Evolutionary conservation across 768 basidiomycete species (phyloP).

Genomic region (Mycena rosella): DNA sequence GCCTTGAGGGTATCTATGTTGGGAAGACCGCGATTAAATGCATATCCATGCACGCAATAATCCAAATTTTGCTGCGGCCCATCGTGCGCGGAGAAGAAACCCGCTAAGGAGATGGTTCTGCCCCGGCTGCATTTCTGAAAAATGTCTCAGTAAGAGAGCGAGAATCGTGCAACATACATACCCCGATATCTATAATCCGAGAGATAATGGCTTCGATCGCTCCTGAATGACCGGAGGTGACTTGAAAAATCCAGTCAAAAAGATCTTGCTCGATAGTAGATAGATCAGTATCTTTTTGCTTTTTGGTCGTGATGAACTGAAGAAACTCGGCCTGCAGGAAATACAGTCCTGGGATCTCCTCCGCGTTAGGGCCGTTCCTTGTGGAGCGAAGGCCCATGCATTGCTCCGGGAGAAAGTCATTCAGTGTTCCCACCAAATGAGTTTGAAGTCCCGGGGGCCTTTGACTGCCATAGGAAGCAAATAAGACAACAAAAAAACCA

Average conservation of each 20-base stretch:
- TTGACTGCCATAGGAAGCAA: conserved; percentile 2
- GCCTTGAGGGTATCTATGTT: too few relatives aligned
- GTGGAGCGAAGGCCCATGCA: background rate
- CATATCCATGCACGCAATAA: too few relatives aligned
- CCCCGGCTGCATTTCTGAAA: too few relatives aligned
- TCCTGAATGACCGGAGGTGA: background rate
- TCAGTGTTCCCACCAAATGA: background rate
- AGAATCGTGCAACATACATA: too few relatives aligned
- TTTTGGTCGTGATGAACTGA: background rate
- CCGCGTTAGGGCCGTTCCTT: background rate
- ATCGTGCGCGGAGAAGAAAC: too few relatives aligned
- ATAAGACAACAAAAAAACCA: background rate
- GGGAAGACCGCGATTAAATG: too few relatives aligned
- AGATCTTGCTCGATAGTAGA: background rate
- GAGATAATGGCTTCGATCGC: background rate
- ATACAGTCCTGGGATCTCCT: conserved; percentile 1
- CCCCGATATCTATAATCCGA: background rate
- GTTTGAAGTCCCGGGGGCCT: background rate
- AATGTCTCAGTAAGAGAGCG: too few relatives aligned
- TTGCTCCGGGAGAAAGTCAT: background rate
- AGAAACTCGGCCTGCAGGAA: background rate
- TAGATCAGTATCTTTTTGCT: background rate
- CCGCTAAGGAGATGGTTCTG: too few relatives aligned
- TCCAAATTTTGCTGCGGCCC: too few relatives aligned
- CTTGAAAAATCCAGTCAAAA: background rate